Evolutionary conservation across 1,284 basidiomycete species (phyloP).

Genomic region (Neonothopanus nambi): DNA sequence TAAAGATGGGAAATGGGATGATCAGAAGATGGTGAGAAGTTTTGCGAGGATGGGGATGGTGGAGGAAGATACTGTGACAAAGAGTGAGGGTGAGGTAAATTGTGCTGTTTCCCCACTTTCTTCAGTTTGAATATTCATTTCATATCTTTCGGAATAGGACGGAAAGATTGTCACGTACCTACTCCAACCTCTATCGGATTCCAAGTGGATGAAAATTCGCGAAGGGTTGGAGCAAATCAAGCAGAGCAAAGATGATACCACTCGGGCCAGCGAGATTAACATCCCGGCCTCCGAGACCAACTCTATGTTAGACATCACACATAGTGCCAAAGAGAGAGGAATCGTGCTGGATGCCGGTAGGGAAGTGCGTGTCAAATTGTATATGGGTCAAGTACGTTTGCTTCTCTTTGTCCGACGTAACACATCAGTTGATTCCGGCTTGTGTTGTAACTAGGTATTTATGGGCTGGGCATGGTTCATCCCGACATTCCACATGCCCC

Average conservation of each 20-base stretch:
- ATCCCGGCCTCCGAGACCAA: slow-evolving; percentile 40
- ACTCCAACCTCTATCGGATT: slow-evolving; percentile 44
- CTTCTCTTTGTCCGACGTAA: background rate
- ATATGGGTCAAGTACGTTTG: slow-evolving; percentile 70
- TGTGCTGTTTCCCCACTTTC: background rate
- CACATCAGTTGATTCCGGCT: background rate
- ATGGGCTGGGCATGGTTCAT: slow-evolving; percentile 86
- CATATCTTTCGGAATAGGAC: slow-evolving; percentile 29
- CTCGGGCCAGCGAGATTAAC: slow-evolving; percentile 20
- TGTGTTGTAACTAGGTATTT: slow-evolving; percentile 48
- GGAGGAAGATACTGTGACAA: slow-evolving; percentile 30
- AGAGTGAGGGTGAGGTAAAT: slow-evolving; percentile 34
- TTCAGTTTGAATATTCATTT: slow-evolving; percentile 1
- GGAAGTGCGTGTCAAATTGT: slow-evolving; percentile 78
- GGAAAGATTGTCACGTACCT: slow-evolving; percentile 43
- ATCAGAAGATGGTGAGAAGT: slow-evolving; percentile 72
- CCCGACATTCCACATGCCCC: slow-evolving; percentile 75
- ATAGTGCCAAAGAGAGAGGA: slow-evolving; percentile 36
- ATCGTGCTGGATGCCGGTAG: slow-evolving; percentile 67
- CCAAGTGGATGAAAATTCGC: slow-evolving; percentile 44
- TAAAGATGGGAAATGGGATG: slow-evolving; percentile 62
- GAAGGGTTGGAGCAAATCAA: slow-evolving; percentile 31
- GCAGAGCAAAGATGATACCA: slow-evolving; percentile 16
- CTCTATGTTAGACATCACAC: slow-evolving; percentile 42
- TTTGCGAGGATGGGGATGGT: slow-evolving; percentile 63